Conservation (phyloP, 1,284 basidiomycete genomes). For the Paramarasmius palmivorus region DNA sequence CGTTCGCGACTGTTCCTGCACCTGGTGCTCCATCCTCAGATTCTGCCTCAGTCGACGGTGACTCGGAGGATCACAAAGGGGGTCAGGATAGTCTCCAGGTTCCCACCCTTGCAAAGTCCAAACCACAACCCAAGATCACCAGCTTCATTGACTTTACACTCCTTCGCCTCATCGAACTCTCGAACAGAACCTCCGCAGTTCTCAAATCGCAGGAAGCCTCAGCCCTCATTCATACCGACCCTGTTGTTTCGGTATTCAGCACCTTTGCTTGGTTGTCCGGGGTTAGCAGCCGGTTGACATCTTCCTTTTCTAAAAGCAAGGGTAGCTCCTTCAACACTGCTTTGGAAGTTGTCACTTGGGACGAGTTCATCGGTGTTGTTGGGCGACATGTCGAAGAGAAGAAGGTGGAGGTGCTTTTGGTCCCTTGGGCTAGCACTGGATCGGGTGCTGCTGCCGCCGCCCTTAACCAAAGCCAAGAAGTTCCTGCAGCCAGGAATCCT, state of each 20-base stretch:
- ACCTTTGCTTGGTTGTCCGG: slow-evolving; percentile 65
- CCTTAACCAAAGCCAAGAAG: slow-evolving; percentile 6
- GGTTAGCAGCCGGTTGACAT: not conserved
- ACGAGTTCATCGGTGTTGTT: slow-evolving; percentile 74
- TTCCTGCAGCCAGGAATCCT: slow-evolving; percentile 41
- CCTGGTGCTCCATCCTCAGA: slow-evolving; percentile 17
- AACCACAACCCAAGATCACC: slow-evolving; percentile 8
- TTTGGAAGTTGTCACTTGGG: slow-evolving; percentile 64
- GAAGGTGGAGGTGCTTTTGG: slow-evolving; percentile 71
- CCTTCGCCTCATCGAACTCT: slow-evolving; percentile 86
- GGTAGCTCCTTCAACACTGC: slow-evolving; percentile 57
- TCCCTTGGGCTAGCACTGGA: slow-evolving; percentile 70
- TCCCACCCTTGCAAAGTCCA: slow-evolving; percentile 3
- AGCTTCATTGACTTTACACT: slow-evolving; percentile 50
- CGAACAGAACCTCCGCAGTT: slow-evolving; percentile 84
- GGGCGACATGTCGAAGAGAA: slow-evolving; percentile 58
- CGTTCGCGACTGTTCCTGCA: slow-evolving; percentile 17
- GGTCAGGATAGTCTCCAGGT: slow-evolving; percentile 3
- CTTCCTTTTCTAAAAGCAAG: not conserved
- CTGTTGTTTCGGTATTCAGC: slow-evolving; percentile 78
- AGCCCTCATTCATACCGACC: slow-evolving; percentile 72
- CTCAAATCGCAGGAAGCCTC: slow-evolving; percentile 79
- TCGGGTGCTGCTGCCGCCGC: slow-evolving; percentile 5
- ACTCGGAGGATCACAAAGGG: slow-evolving; percentile 5
- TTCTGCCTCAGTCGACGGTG: not conserved